Evolutionary conservation across 257 asterid genomes (phyloP), one percentile per base, ranked within the genome.

Genomic region (Jacaranda copaia): DNA sequence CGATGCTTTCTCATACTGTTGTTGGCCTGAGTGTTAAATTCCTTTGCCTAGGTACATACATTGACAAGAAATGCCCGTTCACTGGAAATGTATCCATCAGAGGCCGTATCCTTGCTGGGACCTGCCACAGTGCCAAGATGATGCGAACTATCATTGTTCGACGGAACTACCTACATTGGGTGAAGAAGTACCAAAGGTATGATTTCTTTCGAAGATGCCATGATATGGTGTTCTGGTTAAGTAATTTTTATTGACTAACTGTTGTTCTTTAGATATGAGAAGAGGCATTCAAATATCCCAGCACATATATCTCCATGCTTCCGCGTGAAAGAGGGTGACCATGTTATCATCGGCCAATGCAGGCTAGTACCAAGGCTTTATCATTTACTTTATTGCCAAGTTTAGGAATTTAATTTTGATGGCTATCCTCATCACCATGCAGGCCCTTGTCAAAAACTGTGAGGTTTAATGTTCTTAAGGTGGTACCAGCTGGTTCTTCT

Each of bases 71-170:
- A 80, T 82, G 86, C 68, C 85, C 86, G 8, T 80, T 82, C 77
- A 80, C 83, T 38, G 85, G 84, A 6, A 75, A 67, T 58, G 86
- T 79, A n/a, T 81, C 84, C 19, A 73, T 81, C 70, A 70, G 84
- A 73, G 84, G 81, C 5, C 80, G 88, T 53, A 84, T 84, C 75
- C 52, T 84, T 75, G 88, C 86, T 65, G 86, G 88, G 43, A 84
- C 86, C 19, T 86, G 87, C 75, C 89, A 83, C 72, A 86, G 87
- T 70, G 87, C 87, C 18, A 86, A 86, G 85, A 85, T 85, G 87
- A 62, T 80, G 80, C 83, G 89, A 60, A 85, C 89, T 0, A 85
- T 85, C 76, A 85, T 85, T 75, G 89, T 86, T 68, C 66, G 86
- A 32, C 73, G 87, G 4, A 83, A 86, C 74, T 86, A 86, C 76